Percentiles rank a stretch among this genome's conserved stretches.
These are phyloP conservation scores for Trifolium dubium DNA, from an alignment of 306 rosid genomes.

Conservation along the genomic window DNA sequence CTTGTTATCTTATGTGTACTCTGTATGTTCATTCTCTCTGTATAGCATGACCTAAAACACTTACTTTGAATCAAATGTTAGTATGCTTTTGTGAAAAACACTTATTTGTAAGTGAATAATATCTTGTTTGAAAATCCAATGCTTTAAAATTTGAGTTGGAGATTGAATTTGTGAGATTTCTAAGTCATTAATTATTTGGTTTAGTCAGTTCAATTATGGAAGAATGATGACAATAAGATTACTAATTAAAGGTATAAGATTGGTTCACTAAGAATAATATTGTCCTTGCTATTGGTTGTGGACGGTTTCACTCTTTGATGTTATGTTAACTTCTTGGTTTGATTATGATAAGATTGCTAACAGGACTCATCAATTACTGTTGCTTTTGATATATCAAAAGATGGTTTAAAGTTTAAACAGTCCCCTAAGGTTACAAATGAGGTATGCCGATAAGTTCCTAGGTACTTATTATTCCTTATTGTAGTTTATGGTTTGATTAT, in stretches of 20 bases:
- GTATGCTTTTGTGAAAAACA: no score
- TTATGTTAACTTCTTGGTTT: slow-evolving; percentile 44
- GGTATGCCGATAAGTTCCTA: slow-evolving; percentile 52
- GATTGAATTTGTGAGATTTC: no score
- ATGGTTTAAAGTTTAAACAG: slow-evolving; percentile 66
- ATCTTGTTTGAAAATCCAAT: no score
- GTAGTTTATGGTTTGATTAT: slow-evolving; percentile 19
- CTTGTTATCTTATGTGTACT: no score
- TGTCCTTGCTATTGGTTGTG: slow-evolving; percentile 20
- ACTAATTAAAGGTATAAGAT: slow-evolving; percentile 76
- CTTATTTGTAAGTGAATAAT: no score
- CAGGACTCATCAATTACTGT: slow-evolving; percentile 95
- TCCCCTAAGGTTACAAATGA: slow-evolving; percentile 88
- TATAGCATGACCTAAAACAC: no score
- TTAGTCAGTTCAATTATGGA: no score
- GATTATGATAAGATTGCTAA: slow-evolving; percentile 43
- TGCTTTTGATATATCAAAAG: slow-evolving; percentile 97
- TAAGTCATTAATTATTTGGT: no score
- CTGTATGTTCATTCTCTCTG: no score
- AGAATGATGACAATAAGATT: no score
- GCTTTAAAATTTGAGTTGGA: no score
- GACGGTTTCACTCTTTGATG: slow-evolving; percentile 34
- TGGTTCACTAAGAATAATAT: slow-evolving; percentile 20
- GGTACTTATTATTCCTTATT: not conserved
- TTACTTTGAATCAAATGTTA: no score